These are phyloP conservation scores for Lagerstroemia speciosa DNA, from an alignment of 345 rosid species.

Conservation along the genomic window DNA sequence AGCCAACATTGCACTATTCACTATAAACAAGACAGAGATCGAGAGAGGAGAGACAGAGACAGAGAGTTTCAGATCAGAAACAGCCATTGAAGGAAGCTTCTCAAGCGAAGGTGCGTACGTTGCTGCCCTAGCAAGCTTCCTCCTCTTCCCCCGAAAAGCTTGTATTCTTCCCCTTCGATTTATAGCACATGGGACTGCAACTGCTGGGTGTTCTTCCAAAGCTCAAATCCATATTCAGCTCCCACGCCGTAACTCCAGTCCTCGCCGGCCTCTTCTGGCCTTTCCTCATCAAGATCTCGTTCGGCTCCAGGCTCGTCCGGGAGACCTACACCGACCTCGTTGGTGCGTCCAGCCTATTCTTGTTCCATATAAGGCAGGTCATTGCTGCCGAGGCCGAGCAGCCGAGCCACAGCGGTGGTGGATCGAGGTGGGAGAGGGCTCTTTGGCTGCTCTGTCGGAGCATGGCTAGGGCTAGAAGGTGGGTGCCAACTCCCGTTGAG, in stretches of 20 bases:
- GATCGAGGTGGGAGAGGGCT: slow-evolving; percentile 13
- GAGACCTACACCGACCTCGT: not conserved
- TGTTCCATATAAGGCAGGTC: slow-evolving; percentile 14
- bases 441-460: slow-evolving; percentile 5
- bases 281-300: slow-evolving; percentile 15
- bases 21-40: not conserved
- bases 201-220: slow-evolving; percentile 8
- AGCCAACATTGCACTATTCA: not conserved
- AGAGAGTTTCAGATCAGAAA: not conserved
- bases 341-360: slow-evolving; percentile 5
- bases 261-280: slow-evolving; percentile 17
- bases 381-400: slow-evolving; percentile 2
- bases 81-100: slow-evolving; percentile 6
- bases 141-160: not conserved
- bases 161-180: not conserved
- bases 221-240: slow-evolving; percentile 7
- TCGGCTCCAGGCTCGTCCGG: not conserved
- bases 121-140: slow-evolving; percentile 1
- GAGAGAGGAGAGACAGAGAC: not conserved
- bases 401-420: not conserved
- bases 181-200: slow-evolving; percentile 6
- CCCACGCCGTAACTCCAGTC: slow-evolving; percentile 5
- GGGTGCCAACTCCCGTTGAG: not conserved
- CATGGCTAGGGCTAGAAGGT: not conserved
- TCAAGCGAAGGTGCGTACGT: not conserved